Base-by-base conservation (phyloP, 495 filamentous ascomycete species). In the Daldinia vernicosa region DNA sequence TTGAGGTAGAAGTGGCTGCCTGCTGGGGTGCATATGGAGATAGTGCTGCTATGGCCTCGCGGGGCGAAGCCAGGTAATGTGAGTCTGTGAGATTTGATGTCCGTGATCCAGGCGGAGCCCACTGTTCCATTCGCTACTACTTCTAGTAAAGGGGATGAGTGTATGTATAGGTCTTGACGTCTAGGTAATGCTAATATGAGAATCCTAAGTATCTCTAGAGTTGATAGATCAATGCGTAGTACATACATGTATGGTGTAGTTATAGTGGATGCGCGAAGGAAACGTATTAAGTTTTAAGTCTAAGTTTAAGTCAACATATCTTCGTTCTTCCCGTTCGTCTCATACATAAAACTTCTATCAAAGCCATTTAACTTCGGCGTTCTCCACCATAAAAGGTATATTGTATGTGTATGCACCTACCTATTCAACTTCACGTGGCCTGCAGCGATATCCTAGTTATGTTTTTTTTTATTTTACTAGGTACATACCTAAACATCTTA, bases 1-100 rank as follows among this genome's bases (percentile, higher is more conserved):
- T 52, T 28, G 50, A 61, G 17, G 14, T 11, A 32, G 4, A 66
- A 56, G 12, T 24, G 28, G 14, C 6, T 33, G 19, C 61, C 55
- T 51, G 61, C 37, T 57, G 61, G 12, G 55, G 67, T 15, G 35
- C 60, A 14, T 56, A 19, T 17, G 56, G 30, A 8, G 30, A 37
- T 12, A 65, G 61, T 5, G 45, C 19, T 11, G 47, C 53, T 53
- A 52, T 43, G 26, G 7, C 22, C 17, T 39, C 28, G 37, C n/a
- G 47, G 35, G 27, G 24, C 5, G 4, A 70, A 24, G 27, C 53
- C 6, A 12, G 17, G 15, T 0, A 54, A 33, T 32, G 12, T 40
- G 37, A 40, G 39, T 4, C 17, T 32, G 12, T 40, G 37, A 40
- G 39, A 6, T 40, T 40, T 17, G 39, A 17, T 40, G 39, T 17